Base-by-base conservation (phyloP, 2,329 filamentous ascomycete species). In the Microsporum ferrugineum region DNA sequence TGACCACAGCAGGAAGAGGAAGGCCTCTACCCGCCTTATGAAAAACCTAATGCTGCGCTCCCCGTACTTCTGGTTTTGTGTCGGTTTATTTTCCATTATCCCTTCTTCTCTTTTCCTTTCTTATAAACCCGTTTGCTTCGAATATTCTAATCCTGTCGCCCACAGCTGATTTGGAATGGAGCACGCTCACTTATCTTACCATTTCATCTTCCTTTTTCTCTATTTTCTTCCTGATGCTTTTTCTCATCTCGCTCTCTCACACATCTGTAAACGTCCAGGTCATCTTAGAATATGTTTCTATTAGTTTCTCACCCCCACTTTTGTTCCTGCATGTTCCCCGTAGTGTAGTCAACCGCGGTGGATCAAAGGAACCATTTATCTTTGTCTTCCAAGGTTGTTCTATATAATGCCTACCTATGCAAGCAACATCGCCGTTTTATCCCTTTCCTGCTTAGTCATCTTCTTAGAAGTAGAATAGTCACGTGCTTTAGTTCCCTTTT, bases 141-240 rank as follows among this genome's bases (percentile, higher is more conserved):
- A 7, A 51, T 33, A 51, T 31, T 23, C 45, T 51, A 51, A 51
- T 33, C 45, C 23, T 51, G 31, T 29, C 45, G 8, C 45, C 41
- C 45, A 33, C 23, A 51, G 45, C 45, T 14, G 45, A 51, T n/a
- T 31, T 12, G 39, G 45, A 51, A 49, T 49, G 45, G 27, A 51
- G 27, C 45, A 33, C 17, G 17, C 17, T 23, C 38, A 39, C 38
- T 39, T 39, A 39, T 12, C 38, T 7, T 39, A 39, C 8, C 38
- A 8, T 39, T 12, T 39, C 38, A 7, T 39, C 33, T 63, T 66
- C 70, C 66, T 67, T 60, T 68, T 51, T 7, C 4, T 47, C 17
- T 23, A 4, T 47, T 47, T 23, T 27, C 31, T 14, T 51, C 14
- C 45, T 58, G 36, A 10, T 47, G 23, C 27, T 10, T 31, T 43